Conservation (phyloP, 768 basidiomycete genomes). For the Amanita pseudoporphyria region DNA sequence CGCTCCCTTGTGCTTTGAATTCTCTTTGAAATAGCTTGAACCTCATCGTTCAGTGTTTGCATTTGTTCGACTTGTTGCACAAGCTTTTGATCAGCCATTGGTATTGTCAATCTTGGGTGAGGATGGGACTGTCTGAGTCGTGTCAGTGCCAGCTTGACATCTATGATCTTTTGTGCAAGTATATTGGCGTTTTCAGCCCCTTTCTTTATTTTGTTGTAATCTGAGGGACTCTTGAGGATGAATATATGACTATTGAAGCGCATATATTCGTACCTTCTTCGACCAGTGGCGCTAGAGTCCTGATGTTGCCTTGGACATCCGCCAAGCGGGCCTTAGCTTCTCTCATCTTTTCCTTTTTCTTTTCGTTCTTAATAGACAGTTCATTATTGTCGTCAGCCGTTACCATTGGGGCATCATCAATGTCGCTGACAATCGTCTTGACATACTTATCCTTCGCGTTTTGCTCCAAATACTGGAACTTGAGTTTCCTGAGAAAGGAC, state of each 20-base stretch:
- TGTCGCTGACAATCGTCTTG: constrained; percentile 77
- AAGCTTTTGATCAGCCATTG: constrained; percentile 64
- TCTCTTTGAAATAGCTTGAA: constrained; percentile 40
- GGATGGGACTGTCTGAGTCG: constrained; percentile 80
- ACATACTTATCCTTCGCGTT: constrained; percentile 87
- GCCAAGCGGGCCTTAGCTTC: constrained; percentile 51
- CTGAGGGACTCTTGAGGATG: constrained; percentile 21
- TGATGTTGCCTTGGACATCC: constrained; percentile 54
- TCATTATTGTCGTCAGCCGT: constrained; percentile 73
- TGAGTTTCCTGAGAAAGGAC: constrained; percentile 72
- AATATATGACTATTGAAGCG: neutral
- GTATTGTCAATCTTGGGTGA: constrained; percentile 68
- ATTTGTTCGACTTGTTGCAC: constrained; percentile 72
- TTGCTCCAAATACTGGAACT: constrained; percentile 85
- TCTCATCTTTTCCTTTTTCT: constrained; percentile 64
- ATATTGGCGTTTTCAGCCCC: constrained; percentile 43
- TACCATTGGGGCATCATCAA: constrained; percentile 72
- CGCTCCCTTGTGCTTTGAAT: constrained; percentile 48
- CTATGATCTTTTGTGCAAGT: constrained; percentile 71
- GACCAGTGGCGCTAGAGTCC: constrained; percentile 53
- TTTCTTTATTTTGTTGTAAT: constrained; percentile 47
- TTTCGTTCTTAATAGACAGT: constrained; percentile 46
- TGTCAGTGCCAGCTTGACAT: constrained; percentile 70
- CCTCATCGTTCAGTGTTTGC: constrained; percentile 60
- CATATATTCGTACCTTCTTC: constrained; percentile 41